Evolutionary conservation across 176 grass and related monocot genomes (phyloP).

Genomic region (Eremochloa ophiuroides): DNA sequence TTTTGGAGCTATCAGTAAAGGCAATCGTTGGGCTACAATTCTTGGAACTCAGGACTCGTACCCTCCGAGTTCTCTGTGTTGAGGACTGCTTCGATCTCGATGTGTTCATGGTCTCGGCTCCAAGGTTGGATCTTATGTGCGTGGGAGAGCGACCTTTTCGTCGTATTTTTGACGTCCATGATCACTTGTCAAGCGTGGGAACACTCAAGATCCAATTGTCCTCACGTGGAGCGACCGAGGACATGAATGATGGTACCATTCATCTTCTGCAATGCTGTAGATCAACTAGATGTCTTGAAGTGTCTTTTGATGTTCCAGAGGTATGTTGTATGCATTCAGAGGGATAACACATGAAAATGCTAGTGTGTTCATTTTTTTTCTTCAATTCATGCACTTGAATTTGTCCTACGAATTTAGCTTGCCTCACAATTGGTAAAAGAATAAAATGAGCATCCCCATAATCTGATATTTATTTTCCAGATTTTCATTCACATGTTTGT

Average conservation of each 20-base stretch:
- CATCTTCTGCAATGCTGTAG: neutral
- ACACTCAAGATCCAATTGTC: neutral
- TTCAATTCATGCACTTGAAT: too few relatives aligned
- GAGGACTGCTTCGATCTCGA: too few relatives aligned
- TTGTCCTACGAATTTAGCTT: too few relatives aligned
- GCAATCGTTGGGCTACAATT: fast-evolving
- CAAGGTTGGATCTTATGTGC: neutral
- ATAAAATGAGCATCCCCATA: too few relatives aligned
- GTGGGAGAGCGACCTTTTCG: too few relatives aligned
- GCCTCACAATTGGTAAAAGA: too few relatives aligned
- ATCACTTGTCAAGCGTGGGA: neutral
- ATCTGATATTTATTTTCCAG: neutral
- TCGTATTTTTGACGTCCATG: too few relatives aligned
- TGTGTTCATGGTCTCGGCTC: neutral
- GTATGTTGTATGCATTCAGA: neutral
- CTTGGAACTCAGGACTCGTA: neutral
- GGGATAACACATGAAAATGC: too few relatives aligned
- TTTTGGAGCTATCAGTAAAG: neutral
- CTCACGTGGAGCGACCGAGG: neutral
- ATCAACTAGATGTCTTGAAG: neutral
- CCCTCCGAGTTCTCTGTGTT: neutral
- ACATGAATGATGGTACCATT: neutral
- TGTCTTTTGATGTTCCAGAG: neutral
- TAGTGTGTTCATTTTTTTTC: neutral
- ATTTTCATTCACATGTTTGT: neutral